A percentile compares a stretch with the other conserved stretches of the same genome.
Conservation (phyloP, 148 eudicot genomes). For the Salicornia ramosissima region DNA sequence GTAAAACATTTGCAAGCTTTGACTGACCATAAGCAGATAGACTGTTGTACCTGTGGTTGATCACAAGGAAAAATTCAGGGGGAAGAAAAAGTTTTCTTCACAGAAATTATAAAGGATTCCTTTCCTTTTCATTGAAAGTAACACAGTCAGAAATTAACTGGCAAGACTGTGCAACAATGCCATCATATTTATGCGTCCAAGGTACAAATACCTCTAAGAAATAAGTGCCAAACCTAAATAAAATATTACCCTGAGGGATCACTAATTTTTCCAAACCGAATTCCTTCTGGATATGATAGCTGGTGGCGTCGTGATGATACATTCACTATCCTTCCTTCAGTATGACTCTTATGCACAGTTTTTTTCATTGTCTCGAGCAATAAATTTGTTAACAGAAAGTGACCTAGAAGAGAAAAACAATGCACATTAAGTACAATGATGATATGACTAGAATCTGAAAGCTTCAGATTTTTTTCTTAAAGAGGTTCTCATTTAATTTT, state of each 20-base stretch:
- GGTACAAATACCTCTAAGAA: too few relatives aligned
- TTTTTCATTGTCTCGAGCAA: slow-evolving; percentile 60
- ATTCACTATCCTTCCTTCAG: slow-evolving; percentile 70
- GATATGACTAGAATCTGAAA: neutral
- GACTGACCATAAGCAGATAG: slow-evolving; percentile 59
- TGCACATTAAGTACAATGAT: slow-evolving; percentile 6
- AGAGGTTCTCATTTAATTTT: neutral
- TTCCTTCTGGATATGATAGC: slow-evolving; percentile 55
- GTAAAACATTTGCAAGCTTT: slow-evolving; percentile 58
- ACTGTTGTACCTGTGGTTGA: slow-evolving; percentile 38
- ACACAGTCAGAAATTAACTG: too few relatives aligned
- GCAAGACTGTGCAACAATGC: too few relatives aligned
- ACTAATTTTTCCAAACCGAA: slow-evolving; percentile 60
- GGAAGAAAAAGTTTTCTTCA: neutral
- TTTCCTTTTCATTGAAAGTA: too few relatives aligned
- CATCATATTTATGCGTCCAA: too few relatives aligned
- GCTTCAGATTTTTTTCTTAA: neutral
- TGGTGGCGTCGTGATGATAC: slow-evolving; percentile 56
- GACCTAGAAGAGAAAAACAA: slow-evolving; percentile 36
- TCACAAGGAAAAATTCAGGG: neutral
- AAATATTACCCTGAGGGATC: slow-evolving; percentile 42
- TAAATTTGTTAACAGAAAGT: slow-evolving; percentile 57
- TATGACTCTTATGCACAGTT: slow-evolving; percentile 35
- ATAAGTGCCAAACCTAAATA: neutral
- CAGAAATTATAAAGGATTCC: too few relatives aligned